Conservation (phyloP, 257 asterid genomes). For the Leonotis leonurus region DNA sequence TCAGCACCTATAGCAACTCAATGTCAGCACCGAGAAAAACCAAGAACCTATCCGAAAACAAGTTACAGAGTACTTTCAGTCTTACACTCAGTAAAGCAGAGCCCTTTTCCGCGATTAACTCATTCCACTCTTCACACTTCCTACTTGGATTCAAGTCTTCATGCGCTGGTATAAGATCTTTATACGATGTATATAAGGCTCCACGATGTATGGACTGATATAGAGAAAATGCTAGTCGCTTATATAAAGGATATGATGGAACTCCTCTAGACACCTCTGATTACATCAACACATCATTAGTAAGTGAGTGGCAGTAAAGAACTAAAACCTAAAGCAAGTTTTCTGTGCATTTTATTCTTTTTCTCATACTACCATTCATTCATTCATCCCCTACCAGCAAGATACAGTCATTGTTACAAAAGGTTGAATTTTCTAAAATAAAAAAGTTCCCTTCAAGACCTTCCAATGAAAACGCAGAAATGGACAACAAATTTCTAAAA, state of each 20-base stretch:
- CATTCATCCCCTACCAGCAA: not conserved
- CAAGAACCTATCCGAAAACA: not conserved
- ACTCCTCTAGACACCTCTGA: slow-evolving; percentile 46
- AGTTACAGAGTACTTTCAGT: not conserved
- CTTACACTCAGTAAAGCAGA: slow-evolving; percentile 43
- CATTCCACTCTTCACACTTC: slow-evolving; percentile 41
- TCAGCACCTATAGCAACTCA: slow-evolving; percentile 39
- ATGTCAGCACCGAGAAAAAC: slow-evolving; percentile 4
- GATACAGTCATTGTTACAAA: not conserved
- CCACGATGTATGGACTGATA: slow-evolving; percentile 41
- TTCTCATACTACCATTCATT: not conserved
- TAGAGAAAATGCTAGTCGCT: slow-evolving; percentile 55
- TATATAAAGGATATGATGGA: slow-evolving; percentile 67
- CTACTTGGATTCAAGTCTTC: slow-evolving; percentile 27
- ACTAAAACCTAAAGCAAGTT: not conserved
- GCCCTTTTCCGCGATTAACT: slow-evolving; percentile 43
- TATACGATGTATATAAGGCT: slow-evolving; percentile 19
- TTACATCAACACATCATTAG: slow-evolving; percentile 9
- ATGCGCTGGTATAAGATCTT: slow-evolving; percentile 20
- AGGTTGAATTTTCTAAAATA: not conserved
- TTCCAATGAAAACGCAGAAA: not conserved
- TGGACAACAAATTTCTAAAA: not conserved
- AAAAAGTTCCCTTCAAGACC: not conserved
- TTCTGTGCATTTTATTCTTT: not conserved
- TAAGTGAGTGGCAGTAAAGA: not conserved